Evolutionary conservation across 2,329 filamentous ascomycete genomes (phyloP).

Genomic region (Fusarium algeriense): DNA sequence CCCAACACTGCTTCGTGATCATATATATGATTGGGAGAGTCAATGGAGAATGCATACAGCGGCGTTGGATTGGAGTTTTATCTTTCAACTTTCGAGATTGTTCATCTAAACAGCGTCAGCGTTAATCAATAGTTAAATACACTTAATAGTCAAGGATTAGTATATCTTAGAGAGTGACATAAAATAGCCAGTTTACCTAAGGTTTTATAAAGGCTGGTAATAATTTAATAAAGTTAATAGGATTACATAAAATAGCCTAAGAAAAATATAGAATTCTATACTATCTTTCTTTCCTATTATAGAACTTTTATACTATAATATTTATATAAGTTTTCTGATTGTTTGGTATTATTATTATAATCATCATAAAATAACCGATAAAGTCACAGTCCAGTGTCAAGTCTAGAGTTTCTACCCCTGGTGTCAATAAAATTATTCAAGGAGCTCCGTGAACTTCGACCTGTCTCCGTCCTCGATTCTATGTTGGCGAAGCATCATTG

Average conservation of each 20-base stretch:
- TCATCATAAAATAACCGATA: too few relatives aligned
- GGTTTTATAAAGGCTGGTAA: too few relatives aligned
- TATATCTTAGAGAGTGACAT: not conserved
- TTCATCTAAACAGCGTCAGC: not conserved
- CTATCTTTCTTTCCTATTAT: too few relatives aligned
- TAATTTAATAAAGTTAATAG: too few relatives aligned
- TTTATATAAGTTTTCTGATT: too few relatives aligned
- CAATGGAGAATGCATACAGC: conserved; percentile 6
- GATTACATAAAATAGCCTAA: too few relatives aligned
- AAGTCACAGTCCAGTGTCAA: too few relatives aligned
- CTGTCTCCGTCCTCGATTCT: not conserved
- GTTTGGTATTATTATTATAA: too few relatives aligned
- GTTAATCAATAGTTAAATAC: not conserved
- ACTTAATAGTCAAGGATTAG: not conserved
- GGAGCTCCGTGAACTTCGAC: not conserved
- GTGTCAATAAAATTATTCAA: not conserved
- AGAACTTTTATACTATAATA: too few relatives aligned
- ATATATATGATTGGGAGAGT: not conserved
- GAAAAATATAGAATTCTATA: too few relatives aligned
- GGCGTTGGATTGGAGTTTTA: conserved; percentile 26
- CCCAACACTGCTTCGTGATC: conserved; percentile 38
- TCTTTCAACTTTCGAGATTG: not conserved
- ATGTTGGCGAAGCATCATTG: not conserved
- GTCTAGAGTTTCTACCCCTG: not conserved
- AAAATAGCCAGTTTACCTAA: too few relatives aligned